phyloP scores from a whole-genome alignment of 495 filamentous ascomycete genomes.

The Penicillium bialowiezense region DNA sequence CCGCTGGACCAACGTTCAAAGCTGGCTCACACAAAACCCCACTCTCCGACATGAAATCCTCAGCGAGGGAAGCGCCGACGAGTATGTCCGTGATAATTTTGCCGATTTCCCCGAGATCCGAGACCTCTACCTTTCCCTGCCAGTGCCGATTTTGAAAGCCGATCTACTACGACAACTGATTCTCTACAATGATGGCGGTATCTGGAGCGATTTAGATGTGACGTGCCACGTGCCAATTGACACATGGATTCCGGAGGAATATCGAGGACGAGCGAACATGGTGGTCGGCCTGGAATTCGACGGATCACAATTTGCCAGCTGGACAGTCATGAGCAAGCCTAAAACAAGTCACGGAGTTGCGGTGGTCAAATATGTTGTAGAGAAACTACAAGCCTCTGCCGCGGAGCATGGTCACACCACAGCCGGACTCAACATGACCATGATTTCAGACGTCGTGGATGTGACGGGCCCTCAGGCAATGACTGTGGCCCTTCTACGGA shows the following conservation, averaged over 20 bases:
- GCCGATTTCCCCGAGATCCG: slow-evolving; percentile 21
- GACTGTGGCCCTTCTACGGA: slow-evolving; percentile 12
- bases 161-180: slow-evolving; percentile 43
- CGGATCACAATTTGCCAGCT: slow-evolving; percentile 36
- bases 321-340: slow-evolving; percentile 39
- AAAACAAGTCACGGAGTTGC: slow-evolving; percentile 9
- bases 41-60: slow-evolving; percentile 32
- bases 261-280: slow-evolving; percentile 23
- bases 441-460: slow-evolving; percentile 17
- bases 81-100: slow-evolving; percentile 29
- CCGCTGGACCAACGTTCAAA: slow-evolving; percentile 10
- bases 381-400: slow-evolving; percentile 6
- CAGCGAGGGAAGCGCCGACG: slow-evolving; percentile 29
- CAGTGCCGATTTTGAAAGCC: slow-evolving; percentile 34
- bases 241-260: slow-evolving; percentile 35
- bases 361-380: slow-evolving; percentile 21
- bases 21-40: slow-evolving; percentile 31
- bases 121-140: slow-evolving; percentile 24
- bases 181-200: slow-evolving; percentile 38
- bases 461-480: slow-evolving; percentile 22
- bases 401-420: neutral
- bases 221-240: slow-evolving; percentile 30
- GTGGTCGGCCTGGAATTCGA: slow-evolving; percentile 45
- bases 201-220: slow-evolving; percentile 46
- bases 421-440: slow-evolving; percentile 6